Conservation (phyloP, 306 rosid species). For the Rosa multiflora region DNA sequence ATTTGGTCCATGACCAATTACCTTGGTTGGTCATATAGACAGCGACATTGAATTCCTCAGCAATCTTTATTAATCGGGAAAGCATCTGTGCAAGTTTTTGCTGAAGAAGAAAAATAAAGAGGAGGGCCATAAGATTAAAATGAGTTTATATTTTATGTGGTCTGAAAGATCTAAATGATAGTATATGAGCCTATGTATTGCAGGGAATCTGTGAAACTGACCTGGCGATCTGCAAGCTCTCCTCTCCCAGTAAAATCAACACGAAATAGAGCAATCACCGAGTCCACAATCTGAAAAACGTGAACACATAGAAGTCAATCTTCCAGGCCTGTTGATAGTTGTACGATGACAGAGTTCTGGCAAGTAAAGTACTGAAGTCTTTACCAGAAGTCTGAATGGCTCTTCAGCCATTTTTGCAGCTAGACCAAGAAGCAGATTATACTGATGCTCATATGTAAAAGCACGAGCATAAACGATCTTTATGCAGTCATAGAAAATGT, state of each 20-base stretch:
- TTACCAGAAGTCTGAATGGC: conserved; percentile 93
- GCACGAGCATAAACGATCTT: conserved; percentile 97
- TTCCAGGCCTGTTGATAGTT: conserved; percentile 10
- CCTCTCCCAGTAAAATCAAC: conserved; percentile 97
- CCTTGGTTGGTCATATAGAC: conserved; percentile 98
- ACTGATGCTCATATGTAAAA: conserved; percentile 89
- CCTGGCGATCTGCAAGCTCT: conserved; percentile 99
- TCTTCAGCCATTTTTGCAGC: conserved; percentile 98
- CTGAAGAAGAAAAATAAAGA: conserved; percentile 32
- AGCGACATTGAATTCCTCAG: conserved; percentile 52
- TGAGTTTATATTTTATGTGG: no score
- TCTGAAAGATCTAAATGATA: no score
- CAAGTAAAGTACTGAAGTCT: conserved; percentile 21
- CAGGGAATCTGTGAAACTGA: conserved; percentile 22
- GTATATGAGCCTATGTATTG: no score
- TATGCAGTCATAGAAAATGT: conserved; percentile 26
- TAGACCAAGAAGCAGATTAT: conserved; percentile 80
- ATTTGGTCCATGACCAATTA: conserved; percentile 17
- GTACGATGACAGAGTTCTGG: conserved; percentile 1
- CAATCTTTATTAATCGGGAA: conserved; percentile 83
- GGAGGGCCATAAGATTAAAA: neutral
- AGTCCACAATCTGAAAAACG: conserved; percentile 74
- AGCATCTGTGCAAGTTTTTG: conserved; percentile 95
- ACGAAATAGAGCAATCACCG: conserved; percentile 85
- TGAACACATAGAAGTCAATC: conserved; percentile 20